These are phyloP conservation scores for Silene coronaria DNA, from an alignment of 179 eudicot genomes.

Conservation along the genomic window DNA sequence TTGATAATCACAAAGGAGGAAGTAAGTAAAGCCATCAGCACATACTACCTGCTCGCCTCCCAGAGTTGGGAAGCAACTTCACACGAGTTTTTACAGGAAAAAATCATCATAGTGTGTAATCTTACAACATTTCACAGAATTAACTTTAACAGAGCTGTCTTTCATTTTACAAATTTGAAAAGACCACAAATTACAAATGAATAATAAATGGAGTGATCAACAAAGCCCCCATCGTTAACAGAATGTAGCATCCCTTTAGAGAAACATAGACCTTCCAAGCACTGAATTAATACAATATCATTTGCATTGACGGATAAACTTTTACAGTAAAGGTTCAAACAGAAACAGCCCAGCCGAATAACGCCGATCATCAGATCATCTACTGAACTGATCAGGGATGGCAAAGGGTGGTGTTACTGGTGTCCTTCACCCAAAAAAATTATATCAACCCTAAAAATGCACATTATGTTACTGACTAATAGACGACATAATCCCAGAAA, in stretches of 20 bases:
- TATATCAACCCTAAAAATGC: neutral
- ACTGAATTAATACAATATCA: neutral
- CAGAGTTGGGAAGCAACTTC: slow-evolving; percentile 32
- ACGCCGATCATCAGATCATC: neutral
- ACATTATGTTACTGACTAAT: neutral
- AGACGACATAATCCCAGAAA: neutral
- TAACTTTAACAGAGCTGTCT: neutral
- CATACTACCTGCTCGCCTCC: slow-evolving; percentile 63
- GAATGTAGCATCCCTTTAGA: neutral
- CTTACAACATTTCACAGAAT: slow-evolving; percentile 15
- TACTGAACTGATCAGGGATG: neutral
- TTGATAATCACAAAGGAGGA: slow-evolving; percentile 57
- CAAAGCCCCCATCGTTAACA: neutral
- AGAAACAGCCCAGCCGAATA: neutral
- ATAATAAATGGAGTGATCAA: neutral
- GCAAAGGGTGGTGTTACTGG: neutral
- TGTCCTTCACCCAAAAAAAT: neutral
- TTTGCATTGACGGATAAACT: neutral
- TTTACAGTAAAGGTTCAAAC: neutral
- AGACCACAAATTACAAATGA: neutral
- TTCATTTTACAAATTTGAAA: slow-evolving; percentile 2
- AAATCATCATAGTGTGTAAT: slow-evolving; percentile 15
- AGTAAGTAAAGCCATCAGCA: slow-evolving; percentile 58
- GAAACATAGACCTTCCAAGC: neutral
- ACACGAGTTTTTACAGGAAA: slow-evolving; percentile 18